phyloP scores from a whole-genome alignment of 2,329 filamentous ascomycete species.

The Fusarium metavorans region DNA sequence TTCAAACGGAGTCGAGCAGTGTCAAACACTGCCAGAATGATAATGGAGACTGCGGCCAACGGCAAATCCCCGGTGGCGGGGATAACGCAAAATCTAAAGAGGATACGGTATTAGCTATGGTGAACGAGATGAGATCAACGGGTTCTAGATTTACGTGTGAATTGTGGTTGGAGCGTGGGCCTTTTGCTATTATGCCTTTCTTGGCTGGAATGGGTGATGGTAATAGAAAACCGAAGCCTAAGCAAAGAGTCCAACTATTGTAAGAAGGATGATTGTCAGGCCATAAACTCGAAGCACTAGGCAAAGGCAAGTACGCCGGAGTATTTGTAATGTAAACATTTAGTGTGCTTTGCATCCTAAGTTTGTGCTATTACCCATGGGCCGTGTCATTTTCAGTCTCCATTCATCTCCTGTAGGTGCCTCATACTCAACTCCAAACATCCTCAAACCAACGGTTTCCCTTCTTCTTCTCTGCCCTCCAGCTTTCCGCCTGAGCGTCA shows the following conservation, averaged over 20 bases:
- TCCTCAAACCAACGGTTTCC: neutral
- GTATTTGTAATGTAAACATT: neutral
- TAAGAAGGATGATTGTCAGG: neutral
- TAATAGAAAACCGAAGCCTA: neutral
- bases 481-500: neutral
- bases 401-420: neutral
- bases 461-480: neutral
- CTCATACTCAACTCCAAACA: neutral
- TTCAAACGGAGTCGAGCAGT: neutral
- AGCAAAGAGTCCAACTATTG: too few relatives aligned
- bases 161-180: neutral
- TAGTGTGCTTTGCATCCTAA: neutral
- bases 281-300: neutral
- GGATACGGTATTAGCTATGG: neutral
- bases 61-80: neutral
- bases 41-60: neutral
- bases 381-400: neutral
- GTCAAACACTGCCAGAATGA: neutral
- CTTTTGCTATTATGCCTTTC: neutral
- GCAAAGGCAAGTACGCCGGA: neutral
- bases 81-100: neutral
- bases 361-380: neutral
- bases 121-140: neutral
- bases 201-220: neutral
- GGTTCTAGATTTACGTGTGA: neutral